These are phyloP conservation scores for Phytopythium kandeliae DNA, from an alignment of 352 stramenopile species.

Conservation along the genomic window DNA sequence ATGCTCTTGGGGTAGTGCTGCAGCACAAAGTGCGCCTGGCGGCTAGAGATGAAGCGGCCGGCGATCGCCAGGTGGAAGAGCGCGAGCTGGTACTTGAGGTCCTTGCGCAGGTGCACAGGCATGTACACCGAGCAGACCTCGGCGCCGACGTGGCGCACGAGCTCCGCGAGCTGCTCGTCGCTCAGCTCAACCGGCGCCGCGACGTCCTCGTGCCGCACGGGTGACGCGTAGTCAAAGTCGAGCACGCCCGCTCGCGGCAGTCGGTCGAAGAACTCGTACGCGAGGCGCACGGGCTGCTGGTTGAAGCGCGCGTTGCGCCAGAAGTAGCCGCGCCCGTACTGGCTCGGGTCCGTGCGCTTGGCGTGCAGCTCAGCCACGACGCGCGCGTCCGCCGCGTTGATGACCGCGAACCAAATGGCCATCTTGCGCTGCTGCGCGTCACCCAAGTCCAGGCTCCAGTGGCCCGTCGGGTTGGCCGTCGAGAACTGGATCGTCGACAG, in stretches of 20 bases:
- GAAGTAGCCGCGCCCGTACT: constrained; percentile 47
- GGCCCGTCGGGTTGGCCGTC: constrained; percentile 48
- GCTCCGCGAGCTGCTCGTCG: constrained; percentile 29
- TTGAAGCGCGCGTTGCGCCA: constrained; percentile 71
- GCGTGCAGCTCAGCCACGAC: constrained; percentile 22
- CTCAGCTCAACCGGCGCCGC: constrained; percentile 12
- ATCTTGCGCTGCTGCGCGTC: constrained; percentile 56
- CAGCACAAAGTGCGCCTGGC: constrained; percentile 48
- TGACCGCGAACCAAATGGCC: constrained; percentile 57
- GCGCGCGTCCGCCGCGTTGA: constrained; percentile 40
- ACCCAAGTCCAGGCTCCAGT: constrained; percentile 46
- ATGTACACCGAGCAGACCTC: constrained; percentile 70
- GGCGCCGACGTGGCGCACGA: constrained; percentile 44
- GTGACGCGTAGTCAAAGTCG: constrained; percentile 69
- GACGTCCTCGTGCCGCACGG: constrained; percentile 41
- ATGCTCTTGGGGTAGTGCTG: constrained; percentile 74
- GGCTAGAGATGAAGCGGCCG: constrained; percentile 27
- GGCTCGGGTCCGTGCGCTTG: constrained; percentile 50
- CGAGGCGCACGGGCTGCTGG: constrained; percentile 39
- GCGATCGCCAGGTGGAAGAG: constrained; percentile 63
- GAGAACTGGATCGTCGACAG: constrained; percentile 50
- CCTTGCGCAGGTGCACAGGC: constrained; percentile 56
- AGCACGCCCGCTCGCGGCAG: constrained; percentile 47
- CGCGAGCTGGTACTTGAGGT: constrained; percentile 69
- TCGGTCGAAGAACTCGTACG: constrained; percentile 51